Conservation (phyloP, 1,139 yeast species). For the Pichia sp. region DNA sequence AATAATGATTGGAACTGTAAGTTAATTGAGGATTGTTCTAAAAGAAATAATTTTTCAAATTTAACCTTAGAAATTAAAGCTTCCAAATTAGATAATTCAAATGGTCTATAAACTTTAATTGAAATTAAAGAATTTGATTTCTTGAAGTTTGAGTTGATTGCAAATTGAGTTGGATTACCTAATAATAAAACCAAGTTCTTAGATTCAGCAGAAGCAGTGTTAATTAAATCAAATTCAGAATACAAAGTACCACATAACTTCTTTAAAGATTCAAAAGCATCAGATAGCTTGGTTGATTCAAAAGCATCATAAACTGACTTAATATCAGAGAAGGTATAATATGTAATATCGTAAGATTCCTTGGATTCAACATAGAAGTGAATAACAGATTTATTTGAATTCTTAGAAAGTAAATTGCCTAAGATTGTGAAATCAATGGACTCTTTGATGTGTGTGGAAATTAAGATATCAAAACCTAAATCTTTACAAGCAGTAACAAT, state of each 20-base stretch:
- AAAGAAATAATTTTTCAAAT: constrained; percentile 41
- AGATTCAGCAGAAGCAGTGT: constrained; percentile 18
- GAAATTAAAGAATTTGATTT: constrained; percentile 47
- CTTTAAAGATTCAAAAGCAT: constrained; percentile 26
- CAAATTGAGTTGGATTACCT: constrained; percentile 42
- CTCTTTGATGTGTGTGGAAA: constrained; percentile 55
- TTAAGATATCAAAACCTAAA: constrained; percentile 53
- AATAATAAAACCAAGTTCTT: constrained; percentile 46
- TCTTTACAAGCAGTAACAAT: constrained; percentile 66
- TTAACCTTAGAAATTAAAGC: constrained; percentile 10
- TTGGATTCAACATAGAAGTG: constrained; percentile 44
- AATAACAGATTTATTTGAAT: constrained; percentile 49
- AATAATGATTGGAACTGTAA: constrained; percentile 58
- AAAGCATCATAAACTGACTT: constrained; percentile 16
- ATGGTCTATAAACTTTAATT: constrained; percentile 67
- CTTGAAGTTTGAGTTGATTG: constrained; percentile 33
- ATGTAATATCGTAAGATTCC: constrained; percentile 10
- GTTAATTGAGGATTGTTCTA: constrained; percentile 55
- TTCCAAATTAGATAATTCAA: constrained; percentile 47
- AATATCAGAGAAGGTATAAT: constrained; percentile 13
- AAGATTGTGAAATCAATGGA: constrained; percentile 47
- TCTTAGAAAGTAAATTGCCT: constrained; percentile 51
- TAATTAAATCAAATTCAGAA: constrained; percentile 34
- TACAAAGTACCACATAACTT: constrained; percentile 30
- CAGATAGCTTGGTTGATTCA: constrained; percentile 20